Conservation (phyloP, 768 basidiomycete species). For the Hygrocybe punicea region DNA sequence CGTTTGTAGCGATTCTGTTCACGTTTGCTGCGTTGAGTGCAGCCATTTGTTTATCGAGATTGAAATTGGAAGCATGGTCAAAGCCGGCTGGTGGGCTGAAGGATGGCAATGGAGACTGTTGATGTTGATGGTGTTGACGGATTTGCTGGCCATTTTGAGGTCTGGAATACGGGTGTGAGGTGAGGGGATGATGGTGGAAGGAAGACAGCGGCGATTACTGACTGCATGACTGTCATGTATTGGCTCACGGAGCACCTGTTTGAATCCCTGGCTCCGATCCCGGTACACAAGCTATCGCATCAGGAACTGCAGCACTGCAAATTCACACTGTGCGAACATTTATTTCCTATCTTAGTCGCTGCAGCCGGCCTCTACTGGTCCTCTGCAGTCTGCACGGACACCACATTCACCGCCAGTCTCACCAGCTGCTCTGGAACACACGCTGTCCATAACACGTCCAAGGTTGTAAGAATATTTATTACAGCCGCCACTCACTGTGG, state of each 20-base stretch:
- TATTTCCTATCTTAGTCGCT: too few relatives aligned
- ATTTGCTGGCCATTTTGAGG: slow-evolving; percentile 43
- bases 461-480: too few relatives aligned
- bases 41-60: slow-evolving; percentile 75
- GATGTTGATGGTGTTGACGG: slow-evolving; percentile 16
- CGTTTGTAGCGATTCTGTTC: slow-evolving; percentile 56
- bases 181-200: slow-evolving; percentile 12
- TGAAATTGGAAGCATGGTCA: slow-evolving; percentile 42
- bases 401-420: too few relatives aligned
- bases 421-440: too few relatives aligned
- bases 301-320: too few relatives aligned
- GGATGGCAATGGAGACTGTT: slow-evolving; percentile 2
- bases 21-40: slow-evolving; percentile 64
- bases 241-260: background rate
- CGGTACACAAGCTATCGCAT: background rate
- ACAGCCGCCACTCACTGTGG: too few relatives aligned
- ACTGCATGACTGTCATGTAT: slow-evolving; percentile 29
- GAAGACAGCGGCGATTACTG: slow-evolving; percentile 19
- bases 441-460: too few relatives aligned
- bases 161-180: slow-evolving; percentile 20
- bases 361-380: too few relatives aligned
- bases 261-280: background rate
- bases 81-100: slow-evolving; percentile 21
- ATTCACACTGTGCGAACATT: too few relatives aligned
- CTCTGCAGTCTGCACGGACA: too few relatives aligned